Base-by-base conservation (phyloP, 805 yeast species). In the Pichia membranifaciens region DNA sequence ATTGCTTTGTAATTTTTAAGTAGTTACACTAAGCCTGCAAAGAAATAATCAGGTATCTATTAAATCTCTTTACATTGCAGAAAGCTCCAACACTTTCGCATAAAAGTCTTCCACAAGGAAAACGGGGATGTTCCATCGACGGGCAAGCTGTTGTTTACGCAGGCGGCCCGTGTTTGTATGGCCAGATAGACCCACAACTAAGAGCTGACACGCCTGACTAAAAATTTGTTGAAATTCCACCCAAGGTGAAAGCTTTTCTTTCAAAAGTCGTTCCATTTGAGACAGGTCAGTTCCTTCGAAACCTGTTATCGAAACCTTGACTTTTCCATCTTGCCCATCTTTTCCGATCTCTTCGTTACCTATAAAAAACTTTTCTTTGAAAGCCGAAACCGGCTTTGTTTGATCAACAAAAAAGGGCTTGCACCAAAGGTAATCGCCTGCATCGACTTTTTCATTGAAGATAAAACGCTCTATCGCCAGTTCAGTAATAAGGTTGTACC, bases 181-280 rank as follows among this genome's bases (percentile, higher is more conserved):
- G 21, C 37, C 16, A 13, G 36, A 16, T 22, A 28, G 5, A 17
- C 57, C 53, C 41, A 75, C 65, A 1, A 87, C 64, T 34, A 87
- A 66, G 6, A 84, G 55, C 49, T 84, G 84, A 23, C 82, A 65
- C 6, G 67, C 65, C 9, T 70, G 62, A 9, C 73, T 75, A 49
- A 87, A 70, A 4, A 74, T 67, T 2, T 74, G 76, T 43, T 74
- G 68, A 51, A 74, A 73, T 33, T 70, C 70, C 42, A 81, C 75
- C 35, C 81, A 41, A 1, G 9, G 6, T 0, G 37, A 75, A 16
- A 84, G 57, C 36, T 75, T 61, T 18, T 67, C 57, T n/a, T 84
- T 70, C 38, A 93, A 70, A 52, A 84, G 78, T 20, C 76, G 80
- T 18, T 58, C 64, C 9, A 64, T 20, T 39, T 64, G 67, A 2